phyloP scores from a whole-genome alignment of 768 basidiomycete genomes.

The Mycena pura region DNA sequence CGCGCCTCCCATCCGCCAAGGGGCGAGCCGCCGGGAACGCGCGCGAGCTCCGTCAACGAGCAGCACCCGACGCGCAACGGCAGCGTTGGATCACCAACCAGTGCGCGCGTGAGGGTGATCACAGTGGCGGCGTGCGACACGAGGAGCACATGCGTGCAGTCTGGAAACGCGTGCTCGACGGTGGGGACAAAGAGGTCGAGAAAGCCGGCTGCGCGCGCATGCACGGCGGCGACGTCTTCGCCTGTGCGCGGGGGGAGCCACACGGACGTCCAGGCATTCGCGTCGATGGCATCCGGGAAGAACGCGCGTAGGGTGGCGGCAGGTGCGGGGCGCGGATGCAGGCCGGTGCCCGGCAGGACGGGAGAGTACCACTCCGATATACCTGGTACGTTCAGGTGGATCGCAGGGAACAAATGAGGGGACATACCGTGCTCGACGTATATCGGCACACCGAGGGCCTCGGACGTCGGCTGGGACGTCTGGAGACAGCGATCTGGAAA shows the following conservation, averaged over 20 bases:
- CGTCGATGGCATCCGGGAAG: slow-evolving; percentile 65
- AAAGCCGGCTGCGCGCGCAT: slow-evolving; percentile 63
- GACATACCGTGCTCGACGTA: slow-evolving; percentile 78
- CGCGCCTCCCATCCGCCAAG: slow-evolving; percentile 55
- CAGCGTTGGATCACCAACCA: slow-evolving; percentile 59
- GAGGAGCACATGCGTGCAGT: slow-evolving; percentile 61
- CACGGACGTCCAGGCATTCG: slow-evolving; percentile 62
- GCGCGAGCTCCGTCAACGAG: slow-evolving; percentile 64
- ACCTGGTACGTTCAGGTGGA: slow-evolving; percentile 44
- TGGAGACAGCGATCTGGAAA: slow-evolving; percentile 84
- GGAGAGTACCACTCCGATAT: slow-evolving; percentile 84
- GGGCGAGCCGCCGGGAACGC: slow-evolving; percentile 36
- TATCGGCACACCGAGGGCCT: slow-evolving; percentile 69
- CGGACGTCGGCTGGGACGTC: slow-evolving; percentile 70
- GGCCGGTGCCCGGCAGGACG: slow-evolving; percentile 66
- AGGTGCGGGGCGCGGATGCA: slow-evolving; percentile 76
- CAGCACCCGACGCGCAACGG: slow-evolving; percentile 78
- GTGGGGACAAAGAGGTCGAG: slow-evolving; percentile 57
- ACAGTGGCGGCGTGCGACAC: slow-evolving; percentile 79
- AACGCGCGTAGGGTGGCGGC: slow-evolving; percentile 59
- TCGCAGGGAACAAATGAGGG: neutral
- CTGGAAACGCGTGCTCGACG: slow-evolving; percentile 51
- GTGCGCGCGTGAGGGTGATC: slow-evolving; percentile 67
- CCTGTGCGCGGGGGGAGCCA: slow-evolving; percentile 78
- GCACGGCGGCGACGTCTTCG: slow-evolving; percentile 68